Base-by-base conservation (phyloP, 2,329 filamentous ascomycete species). In the Alternaria longipes region DNA sequence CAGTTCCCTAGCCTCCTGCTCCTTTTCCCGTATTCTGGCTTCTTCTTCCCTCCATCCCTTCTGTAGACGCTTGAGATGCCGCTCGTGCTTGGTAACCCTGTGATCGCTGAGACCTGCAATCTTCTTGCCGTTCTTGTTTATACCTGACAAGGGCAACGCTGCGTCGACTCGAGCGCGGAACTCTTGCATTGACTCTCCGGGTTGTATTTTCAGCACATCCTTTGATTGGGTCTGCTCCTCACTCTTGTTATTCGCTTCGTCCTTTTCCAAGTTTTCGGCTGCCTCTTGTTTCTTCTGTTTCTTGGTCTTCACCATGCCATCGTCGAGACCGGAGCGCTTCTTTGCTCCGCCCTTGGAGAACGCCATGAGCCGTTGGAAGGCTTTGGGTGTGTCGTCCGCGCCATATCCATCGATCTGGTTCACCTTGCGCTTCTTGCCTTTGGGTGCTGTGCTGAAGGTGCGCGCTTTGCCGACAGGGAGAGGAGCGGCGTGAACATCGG, bases 341-440 rank as follows among this genome's bases (percentile, higher is more conserved):
- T 88, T 89, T 4, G 32, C 41, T 22, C 81, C 81, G n/a, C 87
- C 84, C 16, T 83, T 79, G 41, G 90, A 86, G 67, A 89, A 87
- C 34, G 91, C 88, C 91, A 98, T 95, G 64, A 98, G 81, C 12
- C 93, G 89, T 63, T 88, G 87, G 79, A 99, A 99, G 1, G 91
- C 92, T 68, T 92, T 91, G 0, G 95, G 95, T 1, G 91, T 94
- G 80, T 98, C 95, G 76, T 97, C 89, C 40, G 86, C 78, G 36
- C 83, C 80, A 84, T 89, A 80, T 81, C 81, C 75, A 79, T 84
- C 71, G 40, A 75, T 54, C 81, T 87, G 72, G 67, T 77, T 42
- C 69, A 77, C 59, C 63, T 78, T 80, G 62, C 73, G 70, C 65
- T 79, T 79, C 55, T 74, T 78, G 54, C 62, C 76, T 60, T 72